Evolutionary conservation across 768 basidiomycete genomes (phyloP).

Genomic region (Udeniomyces megalosporus): DNA sequence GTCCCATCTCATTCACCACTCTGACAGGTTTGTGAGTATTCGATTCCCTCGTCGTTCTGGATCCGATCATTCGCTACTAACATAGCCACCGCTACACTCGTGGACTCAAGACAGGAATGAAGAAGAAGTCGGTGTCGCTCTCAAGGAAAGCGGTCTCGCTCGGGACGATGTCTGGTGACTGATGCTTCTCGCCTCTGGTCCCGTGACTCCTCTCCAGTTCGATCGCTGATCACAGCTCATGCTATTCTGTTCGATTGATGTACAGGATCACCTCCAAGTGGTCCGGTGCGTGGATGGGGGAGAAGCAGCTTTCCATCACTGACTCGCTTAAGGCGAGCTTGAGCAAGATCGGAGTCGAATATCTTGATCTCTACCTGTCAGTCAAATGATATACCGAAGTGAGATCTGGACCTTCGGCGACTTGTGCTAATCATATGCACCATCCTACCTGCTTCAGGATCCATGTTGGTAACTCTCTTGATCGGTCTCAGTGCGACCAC

Average conservation of each 20-base stretch:
- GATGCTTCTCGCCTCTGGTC: not conserved
- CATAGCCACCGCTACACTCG: constrained; percentile 45
- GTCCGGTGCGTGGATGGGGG: constrained; percentile 9
- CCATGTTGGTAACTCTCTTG: not conserved
- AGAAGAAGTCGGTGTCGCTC: constrained; percentile 33
- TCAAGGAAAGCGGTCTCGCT: constrained; percentile 30
- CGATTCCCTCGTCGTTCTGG: no score
- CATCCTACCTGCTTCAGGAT: no score
- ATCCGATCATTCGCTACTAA: no score
- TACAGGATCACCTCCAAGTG: constrained; percentile 16
- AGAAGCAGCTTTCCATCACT: not conserved
- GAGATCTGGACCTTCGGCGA: no score
- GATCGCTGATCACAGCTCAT: not conserved
- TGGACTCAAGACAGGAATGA: constrained; percentile 31
- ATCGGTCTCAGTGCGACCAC: no score
- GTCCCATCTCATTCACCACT: constrained; percentile 42
- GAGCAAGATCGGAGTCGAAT: constrained; percentile 42
- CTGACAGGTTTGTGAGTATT: constrained; percentile 36
- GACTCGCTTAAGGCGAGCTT: not conserved
- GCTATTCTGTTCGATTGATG: not conserved
- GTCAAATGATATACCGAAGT: no score
- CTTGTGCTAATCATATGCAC: no score
- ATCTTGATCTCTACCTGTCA: constrained; percentile 47
- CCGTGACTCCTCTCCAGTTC: not conserved
- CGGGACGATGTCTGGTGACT: constrained; percentile 28